A percentile compares a stretch with the other conserved stretches of the same genome.
These are phyloP conservation scores for Glebionis coronaria DNA, from an alignment of 129 eudicot species.

Conservation along the genomic window DNA sequence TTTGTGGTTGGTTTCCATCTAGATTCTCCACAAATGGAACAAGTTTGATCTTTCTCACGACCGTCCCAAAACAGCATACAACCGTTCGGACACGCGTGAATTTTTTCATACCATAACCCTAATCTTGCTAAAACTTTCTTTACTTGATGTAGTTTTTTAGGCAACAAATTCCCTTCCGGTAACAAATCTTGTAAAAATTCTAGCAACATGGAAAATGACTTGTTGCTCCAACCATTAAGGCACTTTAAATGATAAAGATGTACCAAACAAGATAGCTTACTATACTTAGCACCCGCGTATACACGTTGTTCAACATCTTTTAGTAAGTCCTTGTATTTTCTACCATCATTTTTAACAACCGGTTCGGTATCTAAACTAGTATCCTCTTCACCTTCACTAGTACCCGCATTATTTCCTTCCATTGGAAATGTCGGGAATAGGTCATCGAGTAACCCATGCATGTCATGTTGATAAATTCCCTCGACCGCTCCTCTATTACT, in stretches of 20 bases:
- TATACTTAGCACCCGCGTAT: not conserved
- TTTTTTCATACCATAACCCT: no score
- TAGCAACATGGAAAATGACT: constrained; percentile 5
- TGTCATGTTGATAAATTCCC: no score
- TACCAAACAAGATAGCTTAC: not conserved
- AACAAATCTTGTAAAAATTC: constrained; percentile 2
- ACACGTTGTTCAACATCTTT: not conserved
- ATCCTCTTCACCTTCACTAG: no score
- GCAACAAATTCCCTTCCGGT: not conserved
- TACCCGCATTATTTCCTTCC: no score
- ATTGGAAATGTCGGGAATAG: no score
- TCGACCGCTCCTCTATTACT: not conserved
- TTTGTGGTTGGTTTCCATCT: not conserved
- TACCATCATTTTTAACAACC: not conserved
- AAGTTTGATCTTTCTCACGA: not conserved
- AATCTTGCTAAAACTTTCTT: no score
- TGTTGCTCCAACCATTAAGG: constrained; percentile 9
- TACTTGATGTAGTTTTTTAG: not conserved
- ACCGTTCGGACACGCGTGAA: no score
- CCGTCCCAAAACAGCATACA: not conserved
- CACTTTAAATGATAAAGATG: not conserved
- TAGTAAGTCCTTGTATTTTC: not conserved
- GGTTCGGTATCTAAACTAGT: no score
- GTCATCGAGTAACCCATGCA: no score
- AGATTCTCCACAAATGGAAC: not conserved